phyloP scores from a whole-genome alignment of 2,329 filamentous ascomycete genomes.

The Penicillium sp. region DNA sequence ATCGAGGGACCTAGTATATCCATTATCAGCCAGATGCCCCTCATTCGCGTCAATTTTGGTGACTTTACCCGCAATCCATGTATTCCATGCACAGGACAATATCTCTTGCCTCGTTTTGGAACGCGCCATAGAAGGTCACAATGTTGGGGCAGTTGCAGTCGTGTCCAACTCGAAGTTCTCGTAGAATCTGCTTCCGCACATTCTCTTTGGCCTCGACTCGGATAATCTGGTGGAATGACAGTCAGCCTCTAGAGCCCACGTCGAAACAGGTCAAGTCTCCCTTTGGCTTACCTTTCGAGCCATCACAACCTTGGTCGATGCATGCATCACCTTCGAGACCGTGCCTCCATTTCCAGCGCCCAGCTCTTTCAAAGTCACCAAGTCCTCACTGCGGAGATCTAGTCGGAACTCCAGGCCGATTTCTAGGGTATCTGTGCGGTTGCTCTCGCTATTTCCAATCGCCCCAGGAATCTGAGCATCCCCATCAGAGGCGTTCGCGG shows the following conservation, averaged over 20 bases:
- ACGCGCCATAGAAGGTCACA: conserved; percentile 96
- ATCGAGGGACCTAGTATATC: conserved; percentile 72
- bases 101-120: conserved; percentile 93
- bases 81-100: conserved; percentile 99
- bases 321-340: conserved; percentile 96
- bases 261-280: background rate
- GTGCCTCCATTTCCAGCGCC: conserved; percentile 96
- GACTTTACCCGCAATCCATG: conserved; percentile 94
- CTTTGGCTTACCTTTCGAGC: conserved; percentile 78
- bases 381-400: conserved; percentile 85
- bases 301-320: conserved; percentile 94
- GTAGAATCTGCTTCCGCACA: conserved; percentile 92
- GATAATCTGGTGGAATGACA: conserved; percentile 68
- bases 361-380: conserved; percentile 90
- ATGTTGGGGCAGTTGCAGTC: conserved; percentile 97
- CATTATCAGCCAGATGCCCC: conserved; percentile 16
- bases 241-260: background rate
- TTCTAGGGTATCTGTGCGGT: conserved; percentile 73
- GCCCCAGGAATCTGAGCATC: conserved; percentile 64
- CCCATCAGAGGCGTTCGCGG: conserved; percentile 70
- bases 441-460: conserved; percentile 58
- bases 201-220: conserved; percentile 98
- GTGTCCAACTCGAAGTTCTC: conserved; percentile 97
- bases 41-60: conserved; percentile 3
- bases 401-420: conserved; percentile 97